Conservation (phyloP, 2,329 filamentous ascomycete genomes). For the Cytospora mali region DNA sequence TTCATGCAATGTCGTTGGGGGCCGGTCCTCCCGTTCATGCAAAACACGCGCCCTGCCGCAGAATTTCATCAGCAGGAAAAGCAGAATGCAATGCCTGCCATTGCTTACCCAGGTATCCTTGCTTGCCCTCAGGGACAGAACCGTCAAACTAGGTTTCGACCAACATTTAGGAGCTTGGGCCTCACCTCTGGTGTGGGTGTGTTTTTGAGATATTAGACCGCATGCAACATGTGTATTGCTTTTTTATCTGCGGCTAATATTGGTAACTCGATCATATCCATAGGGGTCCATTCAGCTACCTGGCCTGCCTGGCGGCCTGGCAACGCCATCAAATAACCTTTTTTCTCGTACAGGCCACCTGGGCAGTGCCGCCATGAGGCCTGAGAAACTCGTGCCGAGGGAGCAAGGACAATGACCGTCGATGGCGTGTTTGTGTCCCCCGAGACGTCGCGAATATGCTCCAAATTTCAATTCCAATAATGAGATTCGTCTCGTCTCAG, state of each 20-base stretch:
- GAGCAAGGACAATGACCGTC: background rate
- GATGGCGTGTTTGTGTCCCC: background rate
- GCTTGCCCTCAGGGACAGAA: slow-evolving; percentile 3
- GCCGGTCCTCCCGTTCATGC: slow-evolving; percentile 17
- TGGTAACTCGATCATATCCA: background rate
- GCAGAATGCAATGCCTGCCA: background rate
- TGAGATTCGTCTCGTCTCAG: slow-evolving; percentile 24
- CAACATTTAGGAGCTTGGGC: slow-evolving; percentile 19
- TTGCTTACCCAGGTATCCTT: background rate
- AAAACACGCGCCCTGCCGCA: slow-evolving; percentile 5
- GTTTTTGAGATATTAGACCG: background rate
- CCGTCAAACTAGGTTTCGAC: slow-evolving; percentile 7
- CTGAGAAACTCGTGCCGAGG: background rate
- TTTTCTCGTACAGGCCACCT: background rate
- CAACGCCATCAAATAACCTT: slow-evolving; percentile 10
- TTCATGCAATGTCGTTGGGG: slow-evolving; percentile 23
- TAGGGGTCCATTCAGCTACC: background rate
- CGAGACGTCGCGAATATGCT: background rate
- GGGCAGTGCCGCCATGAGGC: slow-evolving; percentile 1
- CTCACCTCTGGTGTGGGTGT: too few relatives aligned
- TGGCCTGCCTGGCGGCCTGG: too few relatives aligned
- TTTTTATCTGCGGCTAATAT: slow-evolving; percentile 11
- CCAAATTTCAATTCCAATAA: background rate
- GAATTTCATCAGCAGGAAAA: background rate
- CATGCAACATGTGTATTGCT: slow-evolving; percentile 7